phyloP scores from a whole-genome alignment of 306 rosid genomes.

The Sophora flavescens region DNA sequence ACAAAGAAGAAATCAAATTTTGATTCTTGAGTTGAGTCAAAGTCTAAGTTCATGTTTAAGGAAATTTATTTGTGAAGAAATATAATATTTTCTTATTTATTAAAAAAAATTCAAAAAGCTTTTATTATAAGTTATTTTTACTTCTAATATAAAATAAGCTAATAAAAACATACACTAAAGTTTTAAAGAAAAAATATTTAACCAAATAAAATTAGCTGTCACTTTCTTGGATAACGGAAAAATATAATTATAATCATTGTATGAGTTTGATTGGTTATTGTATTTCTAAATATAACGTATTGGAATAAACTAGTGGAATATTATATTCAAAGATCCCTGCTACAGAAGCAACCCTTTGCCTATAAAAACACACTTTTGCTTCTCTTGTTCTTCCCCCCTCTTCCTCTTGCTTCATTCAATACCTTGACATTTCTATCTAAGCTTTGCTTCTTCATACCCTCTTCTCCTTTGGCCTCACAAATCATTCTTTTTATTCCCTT shows the following conservation, averaged over 20 bases:
- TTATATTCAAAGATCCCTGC: conserved; percentile 38
- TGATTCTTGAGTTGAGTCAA: conserved; percentile 41
- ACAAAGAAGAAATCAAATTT: conserved; percentile 41
- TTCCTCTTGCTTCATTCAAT: conserved; percentile 43
- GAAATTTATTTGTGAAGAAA: no score
- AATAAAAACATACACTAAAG: no score
- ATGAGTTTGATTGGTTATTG: conserved; percentile 30
- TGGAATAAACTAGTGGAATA: conserved; percentile 35
- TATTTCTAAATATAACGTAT: conserved; percentile 46
- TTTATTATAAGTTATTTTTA: no score
- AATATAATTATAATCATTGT: conserved; percentile 38
- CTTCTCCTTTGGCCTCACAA: conserved; percentile 31
- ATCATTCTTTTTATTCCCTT: conserved; percentile 12
- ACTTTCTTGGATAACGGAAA: conserved; percentile 43
- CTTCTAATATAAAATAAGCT: no score
- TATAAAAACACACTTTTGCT: conserved; percentile 64
- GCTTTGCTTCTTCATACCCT: conserved; percentile 51
- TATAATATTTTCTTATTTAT: no score
- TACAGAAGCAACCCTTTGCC: conserved; percentile 46
- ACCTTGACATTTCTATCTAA: conserved; percentile 39
- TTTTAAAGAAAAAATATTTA: background rate
- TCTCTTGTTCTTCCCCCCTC: conserved; percentile 62
- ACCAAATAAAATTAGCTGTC: conserved; percentile 51
- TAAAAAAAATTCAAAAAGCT: no score
- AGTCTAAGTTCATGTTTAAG: no score